Base-by-base conservation (phyloP, 352 stramenopile species). In the Phytophthora agathidicida region DNA sequence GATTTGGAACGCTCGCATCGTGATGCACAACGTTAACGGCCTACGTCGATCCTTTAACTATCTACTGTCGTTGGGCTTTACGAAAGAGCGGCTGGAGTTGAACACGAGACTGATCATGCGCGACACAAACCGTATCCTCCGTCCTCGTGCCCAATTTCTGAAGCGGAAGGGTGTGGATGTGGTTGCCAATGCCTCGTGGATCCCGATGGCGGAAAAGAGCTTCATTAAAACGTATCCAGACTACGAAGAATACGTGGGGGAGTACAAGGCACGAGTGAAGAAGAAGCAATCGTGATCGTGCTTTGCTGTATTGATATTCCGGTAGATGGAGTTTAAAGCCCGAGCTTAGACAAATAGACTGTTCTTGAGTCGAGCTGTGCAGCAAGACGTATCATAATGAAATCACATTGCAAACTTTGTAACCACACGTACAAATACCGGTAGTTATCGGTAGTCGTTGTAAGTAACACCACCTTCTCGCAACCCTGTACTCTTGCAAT, bases 21-120 rank as follows among this genome's bases (percentile, higher is more conserved):
- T 89, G 27, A 89, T 88, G 77, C 64, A 54, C 63, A 89, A 82
- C 58, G 47, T 70, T 4, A 51, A 51, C 26, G 41, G 67, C 31
- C 56, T 90, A n/a, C 53, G 57, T 10, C 65, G 59, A 14, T 63
- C 80, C 17, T 77, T 78, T 47, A 36, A 63, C 17, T 90, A 63
- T 32, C 41, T 88, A 5, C 53, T 55, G 6, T 68, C 65, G 2
- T 36, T 81, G 7, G 75, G 75, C 7, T 65, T 80, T 19, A 23
- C 68, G 0, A 54, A 43, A 28, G 66, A 82, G 14, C 58, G 65
- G 5, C 16, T 90, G 23, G 23, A 44, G 10, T 47, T 53, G 27
- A 71, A 75, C 19, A 45, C 67, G 10, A 42, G 23, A 8, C 41
- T 83, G 32, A 47, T 86, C 23, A 86, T 72, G 61, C 77, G 80